These are phyloP conservation scores for Fraxinus quadrangulata DNA, from an alignment of 257 asterid species.

Conservation along the genomic window DNA sequence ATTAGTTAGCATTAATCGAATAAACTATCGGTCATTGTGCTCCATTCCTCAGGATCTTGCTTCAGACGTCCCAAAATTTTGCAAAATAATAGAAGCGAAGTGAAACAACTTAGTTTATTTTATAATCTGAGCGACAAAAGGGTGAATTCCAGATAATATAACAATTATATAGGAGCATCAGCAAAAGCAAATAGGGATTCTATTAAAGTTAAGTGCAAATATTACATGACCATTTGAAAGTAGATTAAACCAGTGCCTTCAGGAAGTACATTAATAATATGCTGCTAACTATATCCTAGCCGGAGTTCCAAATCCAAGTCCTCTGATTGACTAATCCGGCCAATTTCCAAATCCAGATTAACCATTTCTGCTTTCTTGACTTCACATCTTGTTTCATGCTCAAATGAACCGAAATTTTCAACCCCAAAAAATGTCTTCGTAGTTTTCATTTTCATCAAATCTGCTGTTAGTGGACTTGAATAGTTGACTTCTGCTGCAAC, in stretches of 20 bases:
- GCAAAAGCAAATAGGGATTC: neutral
- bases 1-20: too few species aligned
- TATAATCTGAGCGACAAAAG: neutral
- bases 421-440: conserved; percentile 33
- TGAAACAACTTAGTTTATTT: too few species aligned
- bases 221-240: neutral
- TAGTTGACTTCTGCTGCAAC: conserved; percentile 4
- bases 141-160: neutral
- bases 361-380: conserved; percentile 39
- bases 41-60: neutral
- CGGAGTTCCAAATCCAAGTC: conserved; percentile 93
- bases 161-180: neutral
- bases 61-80: neutral
- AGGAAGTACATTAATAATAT: neutral
- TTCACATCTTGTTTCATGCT: conserved; percentile 26
- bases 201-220: neutral
- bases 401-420: conserved; percentile 24
- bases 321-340: conserved; percentile 48
- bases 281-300: conserved; percentile 51
- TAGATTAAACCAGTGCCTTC: neutral
- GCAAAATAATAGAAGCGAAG: too few species aligned
- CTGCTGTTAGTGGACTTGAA: conserved; percentile 15
- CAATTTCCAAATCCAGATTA: conserved; percentile 78
- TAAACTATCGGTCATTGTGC: neutral
- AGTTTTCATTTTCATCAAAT: conserved; percentile 32